Conservation (phyloP, 176 grass and related monocot genomes). For the Hsuehochloa calcarea region DNA sequence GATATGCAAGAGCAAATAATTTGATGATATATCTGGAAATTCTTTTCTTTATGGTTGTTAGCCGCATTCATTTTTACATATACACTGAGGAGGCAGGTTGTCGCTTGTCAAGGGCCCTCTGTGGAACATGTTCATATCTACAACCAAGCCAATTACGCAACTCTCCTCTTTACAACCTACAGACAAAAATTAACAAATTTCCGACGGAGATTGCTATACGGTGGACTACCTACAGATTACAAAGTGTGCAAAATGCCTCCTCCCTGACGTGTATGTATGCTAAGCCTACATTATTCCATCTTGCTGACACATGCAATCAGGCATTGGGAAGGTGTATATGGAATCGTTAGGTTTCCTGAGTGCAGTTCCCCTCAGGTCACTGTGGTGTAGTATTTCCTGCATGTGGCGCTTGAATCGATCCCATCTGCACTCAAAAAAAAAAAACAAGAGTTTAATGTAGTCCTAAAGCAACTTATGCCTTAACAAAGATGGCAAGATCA, state of each 20-base stretch:
- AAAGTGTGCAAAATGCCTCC: slow-evolving; percentile 32
- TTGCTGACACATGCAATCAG: slow-evolving; percentile 87
- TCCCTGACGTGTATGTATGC: slow-evolving; percentile 4
- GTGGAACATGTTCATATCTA: slow-evolving; percentile 19
- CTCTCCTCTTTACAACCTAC: slow-evolving; percentile 23
- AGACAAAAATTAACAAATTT: slow-evolving; percentile 28
- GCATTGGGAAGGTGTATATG: slow-evolving; percentile 80
- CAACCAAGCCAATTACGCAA: not conserved
- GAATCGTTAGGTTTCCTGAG: slow-evolving; percentile 75
- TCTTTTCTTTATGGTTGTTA: slow-evolving; percentile 22
- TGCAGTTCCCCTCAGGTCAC: slow-evolving; percentile 60
- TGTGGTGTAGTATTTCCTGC: slow-evolving; percentile 81
- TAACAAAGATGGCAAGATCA: slow-evolving; percentile 8
- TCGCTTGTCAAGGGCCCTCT: not conserved
- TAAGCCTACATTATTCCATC: slow-evolving; percentile 30
- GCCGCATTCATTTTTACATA: slow-evolving; percentile 19
- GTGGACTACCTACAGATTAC: slow-evolving; percentile 49
- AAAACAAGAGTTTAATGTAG: not conserved
- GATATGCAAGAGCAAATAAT: not conserved
- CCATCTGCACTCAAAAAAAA: slow-evolving; percentile 59
- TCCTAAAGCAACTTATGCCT: not conserved
- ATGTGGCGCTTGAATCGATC: slow-evolving; percentile 81
- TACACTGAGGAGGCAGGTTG: slow-evolving; percentile 13
- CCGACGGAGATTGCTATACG: slow-evolving; percentile 7
- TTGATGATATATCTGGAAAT: not conserved